Evolutionary conservation across 345 rosid species (phyloP), one percentile per base, ranked within the genome.

Genomic region (Citrus mangshanensis): DNA sequence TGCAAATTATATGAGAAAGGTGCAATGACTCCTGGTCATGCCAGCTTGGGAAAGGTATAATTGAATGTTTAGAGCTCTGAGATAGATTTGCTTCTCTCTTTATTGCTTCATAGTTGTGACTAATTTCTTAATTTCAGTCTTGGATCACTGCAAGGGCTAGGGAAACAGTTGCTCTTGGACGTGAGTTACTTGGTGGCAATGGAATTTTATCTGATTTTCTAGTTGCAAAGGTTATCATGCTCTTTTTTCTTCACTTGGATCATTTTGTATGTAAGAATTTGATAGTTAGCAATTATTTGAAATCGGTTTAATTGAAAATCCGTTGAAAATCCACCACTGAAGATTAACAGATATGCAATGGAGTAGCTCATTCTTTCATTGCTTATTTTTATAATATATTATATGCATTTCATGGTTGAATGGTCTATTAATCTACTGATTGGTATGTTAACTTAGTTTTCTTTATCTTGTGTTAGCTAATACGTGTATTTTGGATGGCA

Each of bases 11-110:
- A 94, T 68, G 99, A 96, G 83, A 62, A 73, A 14, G 98, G 95
- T 78, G 87, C 81, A 81, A 91, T 97, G 95, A 97, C 99, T 64
- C 86, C 93, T 0, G 99, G 98, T 79, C 97, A 93, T 40, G 98
- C 98, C 82, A 97, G 99, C 89, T 86, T 94, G 84, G 99, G 91
- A 82, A 97, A 97, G 98, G 99, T 97, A 91, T 58, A 38, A 66
- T 37, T 30, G 46, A 54, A 42, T 7, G 21, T 54, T 9, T 24
- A n/a, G 40, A 73, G 13, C 49, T 25, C 16, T 24, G 30, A 22
- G 21, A 35, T 59, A 54, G 4, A 49, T 75, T 59, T 64, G 18
- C 37, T 28, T 38, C 6, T 56, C 60, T 5, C 34, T 75, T 56
- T 9, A 2, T 5, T 28, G 56, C 58, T 76, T 66, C 59, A 18